Evolutionary conservation across 345 rosid species (phyloP), one percentile per base, ranked within the genome.

Genomic region (Hibiscus mutabilis): DNA sequence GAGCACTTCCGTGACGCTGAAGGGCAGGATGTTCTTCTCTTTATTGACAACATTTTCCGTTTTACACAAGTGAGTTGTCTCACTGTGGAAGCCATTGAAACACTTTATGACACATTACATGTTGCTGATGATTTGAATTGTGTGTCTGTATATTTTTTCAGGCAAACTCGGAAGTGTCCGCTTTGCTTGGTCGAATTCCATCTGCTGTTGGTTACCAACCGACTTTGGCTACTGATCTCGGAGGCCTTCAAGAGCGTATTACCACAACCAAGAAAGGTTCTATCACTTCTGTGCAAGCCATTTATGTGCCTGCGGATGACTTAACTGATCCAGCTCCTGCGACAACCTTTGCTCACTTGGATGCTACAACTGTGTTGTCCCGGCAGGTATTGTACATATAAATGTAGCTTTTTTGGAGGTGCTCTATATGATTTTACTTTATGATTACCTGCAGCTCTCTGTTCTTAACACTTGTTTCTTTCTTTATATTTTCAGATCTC

Each of bases 161-260:
- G 99, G 98, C 98, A 25, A 96, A 96, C 85, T 96, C 98, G 18
- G 99, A 92, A 82, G 99, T 96, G 85, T 96, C 99, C 70, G 98
- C 98, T 56, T 77, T 96, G 85, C 99, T 96, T 29, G 98, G 99
- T 65, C 97, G 98, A 85, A 96, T 96, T 77, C 98, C 98, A 4
- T 96, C 98, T 84, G 99, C 99, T 74, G 99, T 96, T 2, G 99
- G 99, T 76, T 96, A 96, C 86, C 99, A 96, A 79, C 99, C 98
- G 58, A 96, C 99, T 47, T 74, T 96, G 77, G 96, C 99, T 72
- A 92, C 99, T 0, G 97, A 96, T 96, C 98, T 96, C 80, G 99
- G 98, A 82, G 96, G 92, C 63, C 99, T 96, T 49, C 98, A 96
- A 81, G 98, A 96, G 79, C 88, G 99, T 77, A 96, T 96, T 74